Conservation (phyloP, 2,329 filamentous ascomycete species). For the Graphiopsis chlorocephala region DNA sequence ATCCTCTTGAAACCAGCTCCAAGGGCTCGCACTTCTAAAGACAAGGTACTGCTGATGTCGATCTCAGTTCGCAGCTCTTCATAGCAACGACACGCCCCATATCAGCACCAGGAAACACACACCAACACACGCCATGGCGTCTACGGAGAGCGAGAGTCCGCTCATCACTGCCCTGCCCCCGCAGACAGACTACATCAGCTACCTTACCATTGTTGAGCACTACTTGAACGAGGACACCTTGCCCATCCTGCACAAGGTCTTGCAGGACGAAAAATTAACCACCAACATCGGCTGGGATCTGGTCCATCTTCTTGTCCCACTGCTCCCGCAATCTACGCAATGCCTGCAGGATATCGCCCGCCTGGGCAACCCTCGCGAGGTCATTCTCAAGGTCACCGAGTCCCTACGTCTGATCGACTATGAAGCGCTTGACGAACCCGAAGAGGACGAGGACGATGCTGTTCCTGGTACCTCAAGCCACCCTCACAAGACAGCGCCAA, state of each 20-base stretch:
- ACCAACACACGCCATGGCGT: not conserved
- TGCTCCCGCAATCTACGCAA: constrained; percentile 63
- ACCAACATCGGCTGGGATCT: constrained; percentile 82
- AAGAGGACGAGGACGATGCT: constrained; percentile 44
- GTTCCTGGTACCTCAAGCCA: constrained; percentile 19
- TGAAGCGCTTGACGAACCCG: constrained; percentile 50
- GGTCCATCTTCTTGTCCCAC: constrained; percentile 68
- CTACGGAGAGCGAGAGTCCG: constrained; percentile 42
- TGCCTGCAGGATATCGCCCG: constrained; percentile 73
- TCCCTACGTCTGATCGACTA: constrained; percentile 62
- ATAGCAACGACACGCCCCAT: not conserved
- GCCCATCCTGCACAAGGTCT: constrained; percentile 64
- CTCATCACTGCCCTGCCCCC: constrained; percentile 60
- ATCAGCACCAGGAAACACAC: not conserved
- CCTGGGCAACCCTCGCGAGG: constrained; percentile 76
- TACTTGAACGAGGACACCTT: constrained; percentile 66
- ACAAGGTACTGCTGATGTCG: not conserved
- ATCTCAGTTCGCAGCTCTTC: not conserved
- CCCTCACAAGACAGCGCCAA: constrained; percentile 29
- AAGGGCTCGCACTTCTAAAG: not conserved
- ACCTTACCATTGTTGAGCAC: constrained; percentile 74
- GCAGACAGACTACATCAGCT: constrained; percentile 68
- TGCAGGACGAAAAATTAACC: constrained; percentile 67
- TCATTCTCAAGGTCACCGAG: constrained; percentile 77
- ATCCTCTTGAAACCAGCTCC: constrained; percentile 3